Conservation (phyloP, 352 stramenopile species). For the Globisporangium megalacanthum region DNA sequence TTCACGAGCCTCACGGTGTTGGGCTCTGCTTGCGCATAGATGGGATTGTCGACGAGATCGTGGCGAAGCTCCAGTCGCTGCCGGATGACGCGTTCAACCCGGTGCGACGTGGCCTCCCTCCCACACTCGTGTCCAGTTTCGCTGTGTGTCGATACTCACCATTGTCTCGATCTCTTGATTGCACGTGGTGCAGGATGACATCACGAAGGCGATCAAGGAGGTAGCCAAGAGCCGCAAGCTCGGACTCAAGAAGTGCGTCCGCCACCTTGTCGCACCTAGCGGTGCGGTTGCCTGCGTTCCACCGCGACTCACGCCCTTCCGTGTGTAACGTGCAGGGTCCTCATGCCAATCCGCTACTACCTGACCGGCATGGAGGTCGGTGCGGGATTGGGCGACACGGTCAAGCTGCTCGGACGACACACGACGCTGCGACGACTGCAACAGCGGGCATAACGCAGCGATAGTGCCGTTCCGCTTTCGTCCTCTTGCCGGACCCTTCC, state of each 20-base stretch:
- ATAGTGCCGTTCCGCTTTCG: background rate
- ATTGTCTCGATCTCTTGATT: background rate
- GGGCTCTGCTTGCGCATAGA: slow-evolving; percentile 9
- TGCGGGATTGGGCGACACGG: slow-evolving; percentile 74
- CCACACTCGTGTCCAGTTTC: background rate
- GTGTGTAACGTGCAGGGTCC: slow-evolving; percentile 32
- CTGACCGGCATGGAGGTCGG: slow-evolving; percentile 83
- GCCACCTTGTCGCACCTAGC: no score
- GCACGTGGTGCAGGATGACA: slow-evolving; percentile 43
- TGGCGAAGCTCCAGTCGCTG: slow-evolving; percentile 34
- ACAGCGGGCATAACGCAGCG: slow-evolving; percentile 6
- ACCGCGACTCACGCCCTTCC: background rate
- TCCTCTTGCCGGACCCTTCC: background rate
- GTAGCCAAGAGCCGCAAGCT: slow-evolving; percentile 75
- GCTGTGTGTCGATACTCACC: background rate
- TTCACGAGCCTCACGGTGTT: background rate
- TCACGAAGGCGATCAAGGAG: slow-evolving; percentile 73
- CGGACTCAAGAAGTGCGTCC: slow-evolving; percentile 69
- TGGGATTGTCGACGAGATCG: slow-evolving; percentile 51
- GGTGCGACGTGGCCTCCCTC: slow-evolving; percentile 19
- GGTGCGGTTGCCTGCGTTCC: background rate
- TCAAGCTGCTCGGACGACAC: slow-evolving; percentile 65
- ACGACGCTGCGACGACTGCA: slow-evolving; percentile 47
- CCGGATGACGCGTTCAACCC: slow-evolving; percentile 62
- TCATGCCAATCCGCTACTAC: slow-evolving; percentile 88